Conservation (phyloP, 1,139 yeast genomes). For the Zygosaccharomyces pseudobailii region DNA sequence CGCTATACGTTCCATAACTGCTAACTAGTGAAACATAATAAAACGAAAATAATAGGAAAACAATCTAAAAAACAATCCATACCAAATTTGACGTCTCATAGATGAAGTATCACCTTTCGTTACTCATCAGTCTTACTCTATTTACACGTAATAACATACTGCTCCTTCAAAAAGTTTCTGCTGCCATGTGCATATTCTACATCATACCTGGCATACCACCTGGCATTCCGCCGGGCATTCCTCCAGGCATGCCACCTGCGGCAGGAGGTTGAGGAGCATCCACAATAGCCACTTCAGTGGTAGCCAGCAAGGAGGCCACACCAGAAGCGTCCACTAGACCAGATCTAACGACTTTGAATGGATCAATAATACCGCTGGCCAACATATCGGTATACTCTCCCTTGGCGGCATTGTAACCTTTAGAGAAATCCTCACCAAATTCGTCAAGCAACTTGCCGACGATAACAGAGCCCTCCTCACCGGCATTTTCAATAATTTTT, state of each 20-base stretch:
- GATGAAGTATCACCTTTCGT: not conserved
- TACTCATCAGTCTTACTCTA: constrained; percentile 4
- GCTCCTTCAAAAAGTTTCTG: not conserved
- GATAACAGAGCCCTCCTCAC: constrained; percentile 96
- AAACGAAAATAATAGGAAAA: not conserved
- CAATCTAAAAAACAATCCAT: not conserved
- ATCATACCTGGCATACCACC: constrained; percentile 44
- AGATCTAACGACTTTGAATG: constrained; percentile 97
- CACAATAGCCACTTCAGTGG: constrained; percentile 98
- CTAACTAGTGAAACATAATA: not conserved
- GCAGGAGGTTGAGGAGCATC: constrained; percentile 92
- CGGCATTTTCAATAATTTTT: constrained; percentile 96
- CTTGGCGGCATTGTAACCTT: constrained; percentile 91
- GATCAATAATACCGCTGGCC: constrained; percentile 97
- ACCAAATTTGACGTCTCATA: not conserved
- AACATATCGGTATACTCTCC: constrained; percentile 96
- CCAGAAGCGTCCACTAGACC: constrained; percentile 97
- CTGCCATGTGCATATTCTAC: constrained; percentile 8
- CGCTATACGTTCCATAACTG: not conserved
- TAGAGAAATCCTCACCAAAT: constrained; percentile 80
- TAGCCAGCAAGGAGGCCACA: constrained; percentile 95
- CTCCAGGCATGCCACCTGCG: constrained; percentile 59
- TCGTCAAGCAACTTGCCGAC: constrained; percentile 88
- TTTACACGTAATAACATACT: constrained; percentile 2
- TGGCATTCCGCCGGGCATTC: constrained; percentile 60